Percentiles rank a stretch among this genome's conserved stretches.
Evolutionary conservation across 1,284 basidiomycete species (phyloP).

Genomic region (Pseudozyma tsukubaensis): DNA sequence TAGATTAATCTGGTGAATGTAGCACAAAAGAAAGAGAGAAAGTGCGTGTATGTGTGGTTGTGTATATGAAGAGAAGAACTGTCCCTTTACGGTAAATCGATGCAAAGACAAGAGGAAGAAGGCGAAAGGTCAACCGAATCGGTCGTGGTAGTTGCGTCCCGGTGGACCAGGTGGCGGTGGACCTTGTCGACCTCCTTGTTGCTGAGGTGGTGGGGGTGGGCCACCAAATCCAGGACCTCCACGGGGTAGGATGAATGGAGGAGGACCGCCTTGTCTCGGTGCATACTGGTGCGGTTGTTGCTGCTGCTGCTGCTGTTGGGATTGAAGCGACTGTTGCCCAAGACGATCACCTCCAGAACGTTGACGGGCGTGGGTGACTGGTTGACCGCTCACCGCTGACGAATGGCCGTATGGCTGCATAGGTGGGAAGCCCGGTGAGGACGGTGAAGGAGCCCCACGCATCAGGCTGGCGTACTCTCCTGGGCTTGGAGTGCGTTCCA

Average conservation of each 20-base stretch:
- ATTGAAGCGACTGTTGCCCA: background rate
- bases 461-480: slow-evolving; percentile 55
- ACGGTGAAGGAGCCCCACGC: slow-evolving; percentile 41
- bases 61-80: background rate
- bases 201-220: background rate
- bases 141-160: slow-evolving; percentile 38
- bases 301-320: slow-evolving; percentile 7
- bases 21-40: background rate
- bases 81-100: background rate
- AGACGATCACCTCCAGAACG: slow-evolving; percentile 25
- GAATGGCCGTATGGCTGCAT: slow-evolving; percentile 41
- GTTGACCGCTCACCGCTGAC: slow-evolving; percentile 32
- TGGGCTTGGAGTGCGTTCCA: slow-evolving; percentile 47
- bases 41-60: background rate
- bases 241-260: background rate
- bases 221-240: background rate
- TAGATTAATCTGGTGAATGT: background rate
- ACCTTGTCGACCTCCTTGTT: background rate
- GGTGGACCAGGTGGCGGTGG: background rate
- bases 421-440: slow-evolving; percentile 34
- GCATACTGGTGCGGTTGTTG: background rate
- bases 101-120: background rate
- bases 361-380: slow-evolving; percentile 34
- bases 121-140: slow-evolving; percentile 17
- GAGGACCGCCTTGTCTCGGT: background rate